Conservation (phyloP, 306 rosid species). For the Trifolium pratense region DNA sequence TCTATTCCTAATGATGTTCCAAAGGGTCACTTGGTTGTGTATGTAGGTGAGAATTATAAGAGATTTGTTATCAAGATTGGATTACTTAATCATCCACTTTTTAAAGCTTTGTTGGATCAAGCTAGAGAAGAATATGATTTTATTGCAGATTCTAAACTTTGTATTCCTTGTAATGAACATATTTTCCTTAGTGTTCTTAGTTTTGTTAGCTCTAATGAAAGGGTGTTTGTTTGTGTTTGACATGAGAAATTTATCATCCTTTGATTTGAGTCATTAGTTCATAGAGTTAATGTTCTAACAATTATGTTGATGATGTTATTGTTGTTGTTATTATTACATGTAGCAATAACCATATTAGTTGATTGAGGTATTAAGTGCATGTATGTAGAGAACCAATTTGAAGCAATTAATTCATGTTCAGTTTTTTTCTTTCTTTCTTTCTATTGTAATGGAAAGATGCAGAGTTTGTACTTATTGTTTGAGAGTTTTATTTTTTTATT, state of each 20-base stretch:
- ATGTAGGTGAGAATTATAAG: conserved; percentile 77
- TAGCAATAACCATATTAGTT: conserved; percentile 39
- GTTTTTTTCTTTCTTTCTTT: not conserved
- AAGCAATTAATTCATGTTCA: conserved; percentile 36
- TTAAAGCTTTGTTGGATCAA: conserved; percentile 82
- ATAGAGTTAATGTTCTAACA: conserved; percentile 36
- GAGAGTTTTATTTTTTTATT: not conserved
- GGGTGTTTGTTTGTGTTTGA: conserved; percentile 39
- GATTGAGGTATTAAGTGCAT: conserved; percentile 21
- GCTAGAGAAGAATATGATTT: conserved; percentile 83
- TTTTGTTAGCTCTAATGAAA: conserved; percentile 48
- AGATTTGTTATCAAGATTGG: conserved; percentile 77
- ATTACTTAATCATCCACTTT: conserved; percentile 80
- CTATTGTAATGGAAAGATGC: not conserved
- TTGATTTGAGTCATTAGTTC: conserved; percentile 37
- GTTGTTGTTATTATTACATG: not conserved
- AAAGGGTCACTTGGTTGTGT: conserved; percentile 91
- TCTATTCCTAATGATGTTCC: conserved; percentile 90
- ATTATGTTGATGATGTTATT: conserved; percentile 35
- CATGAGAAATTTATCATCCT: conserved; percentile 12
- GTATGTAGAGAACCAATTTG: conserved; percentile 42
- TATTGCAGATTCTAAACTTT: conserved; percentile 68
- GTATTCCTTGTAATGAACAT: conserved; percentile 81
- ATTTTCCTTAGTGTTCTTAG: conserved; percentile 66
- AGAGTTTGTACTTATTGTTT: not conserved